Base-by-base conservation (phyloP, 1,284 basidiomycete species). In the Blastosporella zonata region DNA sequence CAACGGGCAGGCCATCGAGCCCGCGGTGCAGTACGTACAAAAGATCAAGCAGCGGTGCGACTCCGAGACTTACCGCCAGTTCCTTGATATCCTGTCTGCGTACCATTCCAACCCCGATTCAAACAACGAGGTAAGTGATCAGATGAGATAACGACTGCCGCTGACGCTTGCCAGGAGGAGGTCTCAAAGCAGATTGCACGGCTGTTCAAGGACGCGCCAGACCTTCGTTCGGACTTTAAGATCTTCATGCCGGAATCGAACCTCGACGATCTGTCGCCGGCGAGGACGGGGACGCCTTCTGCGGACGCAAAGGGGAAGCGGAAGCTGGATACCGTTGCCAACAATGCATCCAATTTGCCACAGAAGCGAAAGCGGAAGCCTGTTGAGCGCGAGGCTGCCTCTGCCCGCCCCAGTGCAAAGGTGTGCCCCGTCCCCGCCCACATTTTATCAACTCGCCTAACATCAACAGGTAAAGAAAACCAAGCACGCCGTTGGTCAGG, bases 1-100 rank as follows among this genome's bases (percentile, higher is more conserved):
- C 47, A 73, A 71, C 35, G 69, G 59, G 8, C 70, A 68, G 52
- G 67, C 74, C 23, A 76, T 86, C 39, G 79, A 80, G 54, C 83
- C 84, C 1, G 96, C 95, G 1, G 88, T 99, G 56, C 85, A 90
- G 61, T 99, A 97, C 61, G 93, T 99, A 33, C 94, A 97, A 70
- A 94, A 93, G 70, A 97, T 98, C 71, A 98, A 97, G 70, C 88
- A 91, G 57, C 84, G 93, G 33, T 98, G 94, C 69, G 90, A 96
- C 59, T 84, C 92, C 1, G 92, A 95, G 28, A 94, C 90, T 7
- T 99, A 98, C 70, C 88, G 90, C 62, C 86, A 91, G 61, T 98
- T 99, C 69, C 72, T 98, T 50, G 93, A 96, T 68, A 93, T 97
- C 55, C 71, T 98, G 23, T 89, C 92, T 2, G 71, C 70, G 36